Base-by-base conservation (phyloP, 768 basidiomycete species). In the Aureoboletus auriporus region DNA sequence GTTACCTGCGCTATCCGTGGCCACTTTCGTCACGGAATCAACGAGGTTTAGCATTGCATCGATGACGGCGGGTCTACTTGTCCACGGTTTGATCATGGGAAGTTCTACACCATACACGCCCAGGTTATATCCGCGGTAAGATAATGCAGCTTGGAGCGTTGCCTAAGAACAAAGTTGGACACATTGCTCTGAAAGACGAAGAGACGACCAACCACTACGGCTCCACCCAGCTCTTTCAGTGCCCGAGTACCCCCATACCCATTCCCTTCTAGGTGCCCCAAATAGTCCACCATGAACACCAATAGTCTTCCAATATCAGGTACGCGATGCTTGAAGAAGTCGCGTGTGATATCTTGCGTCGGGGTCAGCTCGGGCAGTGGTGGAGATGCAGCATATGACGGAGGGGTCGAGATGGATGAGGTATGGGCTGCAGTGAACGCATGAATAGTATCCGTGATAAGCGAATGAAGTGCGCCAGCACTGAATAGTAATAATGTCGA, bases 61-160 rank as follows among this genome's bases (percentile, higher is more conserved):
- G 44, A 95, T 80, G 13, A 89, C 65, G 0, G 70, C 61, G 4
- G 82, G 72, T 39, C 75, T 75, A 58, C 90, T 89, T 14, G 92
- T 91, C 95, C 94, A 98, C 0, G 89, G 83, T 51, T 83, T 77
- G 54, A 77, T 75, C 78, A 82, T 80, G 5, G 79, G 85, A 17
- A 76, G 71, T 20, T 80, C 76, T 38, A 97, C 74, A 28, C 90
- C 90, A 62, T 98, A 98, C 8, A 87, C 80, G 8, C 75, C 73
- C 2, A 77, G 61, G 56, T 89, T 85, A 53, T 84, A 82, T 33
- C 78, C 75, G 35, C 93, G 80, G 63, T 89, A 91, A 30, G 84
- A 80, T 42, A 82, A 73, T 0, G 90, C 84, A 2, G 90, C 83
- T 56, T 76, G 77, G 35, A 89, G 74, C 11, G 88, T 78, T 30